A percentile compares a stretch with the other conserved stretches of the same genome.
These are phyloP conservation scores for Ophiostoma himal-ulmi DNA, from an alignment of 2,329 filamentous ascomycete genomes.

Conservation along the genomic window DNA sequence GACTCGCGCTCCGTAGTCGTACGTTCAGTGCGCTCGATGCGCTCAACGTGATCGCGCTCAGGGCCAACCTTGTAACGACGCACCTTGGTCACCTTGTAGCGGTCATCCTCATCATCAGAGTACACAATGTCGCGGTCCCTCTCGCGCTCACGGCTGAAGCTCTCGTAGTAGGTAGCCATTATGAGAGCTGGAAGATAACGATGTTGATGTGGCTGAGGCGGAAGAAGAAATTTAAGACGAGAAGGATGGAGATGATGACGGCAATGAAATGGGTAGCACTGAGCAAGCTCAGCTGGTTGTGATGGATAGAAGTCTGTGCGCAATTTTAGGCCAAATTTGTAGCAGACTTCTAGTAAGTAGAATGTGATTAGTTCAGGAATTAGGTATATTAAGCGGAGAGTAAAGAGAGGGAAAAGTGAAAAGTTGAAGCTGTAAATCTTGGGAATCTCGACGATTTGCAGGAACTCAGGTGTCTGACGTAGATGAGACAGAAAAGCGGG, in stretches of 20 bases:
- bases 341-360: neutral
- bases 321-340: neutral
- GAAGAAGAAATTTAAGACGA: neutral
- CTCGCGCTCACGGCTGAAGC: slow-evolving; percentile 20
- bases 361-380: neutral
- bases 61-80: slow-evolving; percentile 49
- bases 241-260: neutral
- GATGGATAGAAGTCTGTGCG: neutral
- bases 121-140: slow-evolving; percentile 14
- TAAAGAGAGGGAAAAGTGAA: neutral
- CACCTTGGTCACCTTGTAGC: slow-evolving; percentile 43
- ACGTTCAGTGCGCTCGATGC: slow-evolving; percentile 34
- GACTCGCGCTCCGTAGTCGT: neutral
- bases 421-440: neutral
- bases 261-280: neutral
- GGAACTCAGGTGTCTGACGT: slow-evolving; percentile 2
- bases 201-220: neutral
- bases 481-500: slow-evolving; percentile 12
- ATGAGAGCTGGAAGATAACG: no score
- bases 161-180: slow-evolving; percentile 22
- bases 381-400: neutral
- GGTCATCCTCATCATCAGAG: slow-evolving; percentile 35
- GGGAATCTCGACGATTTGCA: neutral
- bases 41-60: slow-evolving; percentile 38
- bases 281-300: neutral